Conservation (phyloP, 2,329 filamentous ascomycete species). For the Penicillium nordicum region DNA sequence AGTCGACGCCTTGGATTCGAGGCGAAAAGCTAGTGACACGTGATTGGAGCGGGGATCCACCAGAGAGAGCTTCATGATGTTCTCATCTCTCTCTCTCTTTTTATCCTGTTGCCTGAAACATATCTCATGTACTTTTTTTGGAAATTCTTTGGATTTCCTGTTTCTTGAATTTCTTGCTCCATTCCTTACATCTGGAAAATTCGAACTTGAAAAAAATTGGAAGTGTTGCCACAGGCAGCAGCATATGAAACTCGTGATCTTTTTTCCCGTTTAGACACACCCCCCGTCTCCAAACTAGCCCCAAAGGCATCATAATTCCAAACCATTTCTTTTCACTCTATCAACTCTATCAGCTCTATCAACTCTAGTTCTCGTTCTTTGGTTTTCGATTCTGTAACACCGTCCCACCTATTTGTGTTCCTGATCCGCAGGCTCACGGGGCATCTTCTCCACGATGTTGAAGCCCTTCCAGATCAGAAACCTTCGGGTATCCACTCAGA, state of each 20-base stretch:
- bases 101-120: constrained; percentile 27
- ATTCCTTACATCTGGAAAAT: constrained; percentile 10
- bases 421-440: constrained; percentile 2
- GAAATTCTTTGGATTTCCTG: too few relatives aligned
- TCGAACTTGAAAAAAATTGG: not conserved
- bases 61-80: constrained; percentile 6
- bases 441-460: constrained; percentile 29
- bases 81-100: constrained; percentile 1
- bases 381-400: constrained; percentile 8
- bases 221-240: constrained; percentile 16
- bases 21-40: constrained; percentile 1
- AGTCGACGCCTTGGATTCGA: not conserved
- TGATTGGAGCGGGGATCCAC: constrained; percentile 11
- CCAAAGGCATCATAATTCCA: constrained; percentile 12
- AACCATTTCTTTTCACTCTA: not conserved
- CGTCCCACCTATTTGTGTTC: constrained; percentile 7
- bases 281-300: constrained; percentile 2
- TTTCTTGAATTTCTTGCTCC: not conserved
- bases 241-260: constrained; percentile 2
- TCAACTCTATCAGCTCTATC: not conserved
- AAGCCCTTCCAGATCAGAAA: constrained; percentile 43
- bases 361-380: constrained; percentile 1
- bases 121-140: not conserved
- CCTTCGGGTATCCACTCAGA: constrained; percentile 24
- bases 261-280: not conserved